Evolutionary conservation across 1,284 basidiomycete genomes (phyloP).

Genomic region (Trametes pubescens): DNA sequence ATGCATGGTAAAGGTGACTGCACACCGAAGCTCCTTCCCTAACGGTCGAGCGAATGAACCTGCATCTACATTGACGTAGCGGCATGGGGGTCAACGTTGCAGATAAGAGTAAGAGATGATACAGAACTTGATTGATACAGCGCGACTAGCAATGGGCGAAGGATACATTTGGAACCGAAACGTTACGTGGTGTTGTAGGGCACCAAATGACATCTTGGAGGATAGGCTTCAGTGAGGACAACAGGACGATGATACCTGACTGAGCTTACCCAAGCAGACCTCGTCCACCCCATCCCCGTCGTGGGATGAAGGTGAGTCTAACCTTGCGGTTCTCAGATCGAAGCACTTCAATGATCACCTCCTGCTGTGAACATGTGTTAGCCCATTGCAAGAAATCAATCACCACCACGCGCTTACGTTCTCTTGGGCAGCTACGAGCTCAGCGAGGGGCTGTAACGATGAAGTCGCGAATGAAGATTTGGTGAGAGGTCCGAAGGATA

Average conservation of each 20-base stretch:
- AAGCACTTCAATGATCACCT: constrained; percentile 55
- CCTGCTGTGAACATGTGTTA: constrained; percentile 46
- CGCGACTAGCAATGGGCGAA: too few relatives aligned
- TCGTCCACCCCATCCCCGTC: constrained; percentile 77
- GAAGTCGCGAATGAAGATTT: constrained; percentile 57
- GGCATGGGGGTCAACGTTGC: too few relatives aligned
- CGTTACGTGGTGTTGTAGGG: constrained; percentile 58
- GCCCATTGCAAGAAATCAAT: neutral
- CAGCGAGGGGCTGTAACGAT: constrained; percentile 72
- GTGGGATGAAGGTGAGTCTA: constrained; percentile 59
- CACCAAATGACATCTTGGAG: constrained; percentile 77
- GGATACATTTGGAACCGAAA: neutral
- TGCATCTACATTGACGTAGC: too few relatives aligned
- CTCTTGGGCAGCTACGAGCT: constrained; percentile 76
- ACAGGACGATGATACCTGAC: neutral
- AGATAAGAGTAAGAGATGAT: too few relatives aligned
- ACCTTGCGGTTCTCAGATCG: constrained; percentile 46
- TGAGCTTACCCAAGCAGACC: constrained; percentile 79
- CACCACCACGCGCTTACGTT: constrained; percentile 58
- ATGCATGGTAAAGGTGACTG: too few relatives aligned
- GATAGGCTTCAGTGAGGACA: neutral
- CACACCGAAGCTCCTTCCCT: too few relatives aligned
- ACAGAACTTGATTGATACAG: too few relatives aligned
- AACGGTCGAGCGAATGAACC: too few relatives aligned
- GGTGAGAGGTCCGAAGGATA: constrained; percentile 77